Evolutionary conservation across 2,329 filamentous ascomycete species (phyloP), one percentile per base, ranked within the genome.

Genomic region (Tolypocladium tropicale): DNA sequence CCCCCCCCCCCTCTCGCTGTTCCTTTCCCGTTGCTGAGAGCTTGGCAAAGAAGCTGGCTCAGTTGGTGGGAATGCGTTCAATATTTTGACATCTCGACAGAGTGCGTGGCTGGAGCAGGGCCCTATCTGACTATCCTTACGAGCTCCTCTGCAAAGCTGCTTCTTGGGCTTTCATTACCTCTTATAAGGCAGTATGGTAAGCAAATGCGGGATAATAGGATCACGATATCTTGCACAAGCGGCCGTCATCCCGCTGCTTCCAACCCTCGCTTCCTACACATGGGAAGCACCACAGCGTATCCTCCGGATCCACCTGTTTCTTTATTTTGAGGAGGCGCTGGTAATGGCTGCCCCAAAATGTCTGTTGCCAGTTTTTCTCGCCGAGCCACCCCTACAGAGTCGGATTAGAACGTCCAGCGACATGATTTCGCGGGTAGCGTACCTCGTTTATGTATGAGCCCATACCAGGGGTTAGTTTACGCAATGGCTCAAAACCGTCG

Each of bases 401-500:
- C 28, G 23, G n/a, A 2, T 28, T 0, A 1, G 2, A 4, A 2
- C 21, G 41, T 16, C 25, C 1, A 54, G 37, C 28, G 7, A 7
- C 32, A 23, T 28, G 6, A 18, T 16, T 7, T 25, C 57, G 41
- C 16, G 11, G 16, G 11, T 25, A 6, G 16, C 69, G 57, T 53
- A 74, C 77, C 67, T 78, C 76, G 39, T 77, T 77, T 9, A 77
- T 58, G 50, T 78, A 78, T 4, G 74, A 67, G 0, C 76, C 76
- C 11, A 72, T 70, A 1, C 66, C 59, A 0, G 74, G 75, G 0
- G 72, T 67, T 1, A 81, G 60, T 2, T 71, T 57, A 2, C 70
- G 69, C 4, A 80, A 56, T 0, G 70, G 68, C 9, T 74, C 60
- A n/a, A 68, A 67, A 0, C 61, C 58, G 0, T 50, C 49, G 21